phyloP scores from a whole-genome alignment of 495 filamentous ascomycete species.

The Aspergillus sparsus region DNA sequence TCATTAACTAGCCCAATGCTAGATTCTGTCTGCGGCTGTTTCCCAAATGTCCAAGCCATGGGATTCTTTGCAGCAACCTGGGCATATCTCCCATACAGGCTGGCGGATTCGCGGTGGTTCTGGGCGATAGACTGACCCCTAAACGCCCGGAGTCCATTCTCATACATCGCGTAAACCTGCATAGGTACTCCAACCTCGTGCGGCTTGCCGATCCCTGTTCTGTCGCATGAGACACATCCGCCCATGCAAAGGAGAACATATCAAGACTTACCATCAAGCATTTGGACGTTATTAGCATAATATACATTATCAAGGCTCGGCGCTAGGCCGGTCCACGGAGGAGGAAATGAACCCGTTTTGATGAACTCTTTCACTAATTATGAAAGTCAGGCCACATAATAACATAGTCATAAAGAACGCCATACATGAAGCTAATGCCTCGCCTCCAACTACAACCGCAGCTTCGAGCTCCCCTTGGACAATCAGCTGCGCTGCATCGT shows the following conservation, averaged over 20 bases:
- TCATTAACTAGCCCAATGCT: not conserved
- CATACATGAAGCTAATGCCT: not conserved
- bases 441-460: not conserved
- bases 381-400: too few species aligned
- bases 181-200: not conserved
- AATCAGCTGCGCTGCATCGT: not conserved
- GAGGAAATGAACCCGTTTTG: not conserved
- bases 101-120: not conserved
- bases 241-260: too few species aligned
- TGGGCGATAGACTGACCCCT: not conserved
- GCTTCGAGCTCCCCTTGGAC: not conserved
- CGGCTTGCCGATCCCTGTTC: not conserved
- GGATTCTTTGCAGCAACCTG: conserved; percentile 66
- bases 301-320: not conserved
- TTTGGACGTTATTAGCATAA: not conserved
- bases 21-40: not conserved
- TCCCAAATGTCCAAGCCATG: not conserved
- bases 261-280: not conserved
- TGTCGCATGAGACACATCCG: too few species aligned
- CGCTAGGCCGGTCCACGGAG: not conserved
- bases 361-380: not conserved
- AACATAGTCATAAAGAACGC: too few species aligned
- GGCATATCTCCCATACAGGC: conserved; percentile 45
- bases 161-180: not conserved
- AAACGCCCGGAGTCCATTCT: not conserved